A percentile compares a stretch with the other conserved stretches of the same genome.
These are phyloP conservation scores for Coleophoma crateriformis DNA, from an alignment of 2,329 filamentous ascomycete genomes.

Conservation along the genomic window DNA sequence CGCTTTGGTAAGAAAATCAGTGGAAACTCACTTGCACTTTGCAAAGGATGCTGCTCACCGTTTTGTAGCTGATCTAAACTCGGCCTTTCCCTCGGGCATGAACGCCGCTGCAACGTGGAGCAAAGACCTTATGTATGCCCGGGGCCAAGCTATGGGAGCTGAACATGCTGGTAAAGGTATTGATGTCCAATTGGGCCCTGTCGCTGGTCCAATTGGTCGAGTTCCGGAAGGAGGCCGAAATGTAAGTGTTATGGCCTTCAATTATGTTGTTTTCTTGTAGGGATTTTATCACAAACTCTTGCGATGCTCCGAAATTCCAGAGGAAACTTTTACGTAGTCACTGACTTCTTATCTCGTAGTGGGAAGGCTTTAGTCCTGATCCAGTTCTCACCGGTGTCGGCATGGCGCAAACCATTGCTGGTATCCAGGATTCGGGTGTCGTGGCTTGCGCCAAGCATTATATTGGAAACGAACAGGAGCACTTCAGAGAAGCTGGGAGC, in stretches of 20 bases:
- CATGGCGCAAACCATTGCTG: conserved; percentile 67
- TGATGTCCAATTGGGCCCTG: conserved; percentile 70
- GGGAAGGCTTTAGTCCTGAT: conserved; percentile 68
- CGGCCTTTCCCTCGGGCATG: conserved; percentile 73
- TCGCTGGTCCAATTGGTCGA: conserved; percentile 63
- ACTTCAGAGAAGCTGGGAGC: conserved; percentile 23
- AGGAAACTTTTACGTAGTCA: too few species aligned
- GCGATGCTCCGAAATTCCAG: too few species aligned
- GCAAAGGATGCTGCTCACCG: neutral
- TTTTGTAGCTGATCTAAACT: conserved; percentile 58
- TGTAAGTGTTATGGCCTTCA: conserved; percentile 22
- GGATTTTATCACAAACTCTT: too few species aligned
- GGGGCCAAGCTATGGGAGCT: conserved; percentile 62
- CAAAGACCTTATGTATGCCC: conserved; percentile 63
- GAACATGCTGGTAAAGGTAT: conserved; percentile 71
- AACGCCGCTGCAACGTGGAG: conserved; percentile 71
- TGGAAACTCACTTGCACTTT: too few species aligned
- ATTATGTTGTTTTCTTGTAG: too few species aligned
- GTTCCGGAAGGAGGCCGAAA: conserved; percentile 63
- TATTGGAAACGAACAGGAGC: conserved; percentile 64
- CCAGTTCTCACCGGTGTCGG: conserved; percentile 70
- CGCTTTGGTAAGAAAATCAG: conserved; percentile 30
- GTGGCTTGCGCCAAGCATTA: conserved; percentile 80
- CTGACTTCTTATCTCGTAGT: neutral
- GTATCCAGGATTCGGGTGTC: conserved; percentile 76